Base-by-base conservation (phyloP, 2,329 filamentous ascomycete species). In the Ascochyta rabiei region DNA sequence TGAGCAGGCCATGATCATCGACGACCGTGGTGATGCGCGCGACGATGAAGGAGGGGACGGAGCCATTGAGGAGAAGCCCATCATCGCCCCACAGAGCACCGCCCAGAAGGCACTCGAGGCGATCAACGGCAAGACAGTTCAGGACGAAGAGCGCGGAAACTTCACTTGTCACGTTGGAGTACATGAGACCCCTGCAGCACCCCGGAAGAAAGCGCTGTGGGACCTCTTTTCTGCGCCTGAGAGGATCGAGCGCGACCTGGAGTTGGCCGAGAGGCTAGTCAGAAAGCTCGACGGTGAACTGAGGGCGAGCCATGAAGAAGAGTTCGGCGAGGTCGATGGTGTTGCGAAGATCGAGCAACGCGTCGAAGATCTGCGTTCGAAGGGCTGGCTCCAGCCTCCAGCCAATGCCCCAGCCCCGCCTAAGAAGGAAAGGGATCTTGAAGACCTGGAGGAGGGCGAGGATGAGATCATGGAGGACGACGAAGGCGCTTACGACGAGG, bases 151-250 rank as follows among this genome's bases (percentile, higher is more conserved):
- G 42, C 89, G 93, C 46, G 95, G 95, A 35, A 95, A 99, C 73
- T 99, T 99, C 74, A 93, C 93, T 26, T 97, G 95, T 71, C 95
- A 99, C 70, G 95, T 98, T 44, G 95, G 95, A 56, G 90, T 99
- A 19, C 95, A 99, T 76, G 92, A 92, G 57, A 93, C 95, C 4
- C 92, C 93, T 2, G 84, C 84, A 33, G 87, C 91, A 52, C 90
- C 92, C 2, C 84, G 93, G 50, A 97, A 96, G 81, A 98, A 98
- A 79, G 93, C 93, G 0, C 79, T 98, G 2, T 98, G 93, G 93
- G 93, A 98, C 75, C 81, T 98, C 8, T 98, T 98, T 72, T 98
- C 93, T 2, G 88, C 93, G 0, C 93, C 95, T 0, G 93, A 99
- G 73, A 88, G 96, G 47, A 89, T 99, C 58, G 91, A 96, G 60